Evolutionary conservation across 2,329 filamentous ascomycete genomes (phyloP).

Genomic region (Monosporascus sp.): DNA sequence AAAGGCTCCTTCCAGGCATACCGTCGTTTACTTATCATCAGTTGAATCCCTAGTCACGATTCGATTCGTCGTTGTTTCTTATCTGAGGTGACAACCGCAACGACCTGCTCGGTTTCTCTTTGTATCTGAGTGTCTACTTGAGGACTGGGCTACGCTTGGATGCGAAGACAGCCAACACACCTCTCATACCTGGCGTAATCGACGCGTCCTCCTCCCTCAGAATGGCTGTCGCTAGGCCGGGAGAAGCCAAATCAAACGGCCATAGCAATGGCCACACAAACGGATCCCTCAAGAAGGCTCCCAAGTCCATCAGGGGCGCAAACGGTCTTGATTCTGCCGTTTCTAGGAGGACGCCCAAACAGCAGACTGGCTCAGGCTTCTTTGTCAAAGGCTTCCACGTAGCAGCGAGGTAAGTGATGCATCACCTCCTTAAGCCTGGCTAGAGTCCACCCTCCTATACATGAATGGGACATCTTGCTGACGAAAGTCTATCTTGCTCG

Average conservation of each 20-base stretch:
- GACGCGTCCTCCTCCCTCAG: no score
- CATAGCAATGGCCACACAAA: constrained; percentile 2
- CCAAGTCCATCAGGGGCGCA: neutral
- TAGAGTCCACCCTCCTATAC: no score
- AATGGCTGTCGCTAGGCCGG: neutral
- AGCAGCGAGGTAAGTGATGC: neutral
- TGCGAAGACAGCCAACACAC: no score
- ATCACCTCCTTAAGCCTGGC: neutral
- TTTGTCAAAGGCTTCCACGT: neutral
- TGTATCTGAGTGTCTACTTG: no score
- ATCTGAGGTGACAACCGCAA: no score
- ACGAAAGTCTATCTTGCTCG: constrained; percentile 7
- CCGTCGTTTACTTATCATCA: no score
- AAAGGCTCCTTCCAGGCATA: no score
- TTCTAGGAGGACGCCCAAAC: neutral
- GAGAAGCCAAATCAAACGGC: constrained; percentile 1
- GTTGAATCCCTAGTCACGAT: no score
- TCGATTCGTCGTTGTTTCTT: no score
- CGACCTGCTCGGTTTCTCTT: no score
- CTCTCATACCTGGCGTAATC: no score
- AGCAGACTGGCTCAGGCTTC: neutral
- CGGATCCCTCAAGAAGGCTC: neutral
- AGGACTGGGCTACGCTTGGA: no score
- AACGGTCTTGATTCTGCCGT: neutral
- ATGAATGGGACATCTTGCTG: neutral